Percentiles rank a stretch among this genome's conserved stretches.
phyloP scores from a whole-genome alignment of 306 rosid genomes.

The Ormosia semicastrata region DNA sequence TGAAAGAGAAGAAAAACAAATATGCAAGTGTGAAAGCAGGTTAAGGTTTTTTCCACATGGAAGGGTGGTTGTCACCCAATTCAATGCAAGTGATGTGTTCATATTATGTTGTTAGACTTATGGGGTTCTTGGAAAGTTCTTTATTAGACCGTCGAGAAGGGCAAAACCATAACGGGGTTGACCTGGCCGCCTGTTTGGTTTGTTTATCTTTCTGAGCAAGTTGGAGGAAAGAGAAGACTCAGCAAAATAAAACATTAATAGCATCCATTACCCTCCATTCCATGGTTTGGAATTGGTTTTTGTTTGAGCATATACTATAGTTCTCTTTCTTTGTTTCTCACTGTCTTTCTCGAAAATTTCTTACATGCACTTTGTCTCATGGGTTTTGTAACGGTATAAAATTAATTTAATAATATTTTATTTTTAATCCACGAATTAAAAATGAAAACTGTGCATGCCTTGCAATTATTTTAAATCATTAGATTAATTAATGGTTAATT shows the following conservation, averaged over 20 bases:
- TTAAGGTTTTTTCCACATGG: constrained; percentile 23
- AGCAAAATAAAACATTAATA: not conserved
- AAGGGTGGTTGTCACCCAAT: constrained; percentile 40
- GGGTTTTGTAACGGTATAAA: too few species aligned
- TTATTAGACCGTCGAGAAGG: constrained; percentile 35
- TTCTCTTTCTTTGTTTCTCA: too few species aligned
- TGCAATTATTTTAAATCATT: not conserved
- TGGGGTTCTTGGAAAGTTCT: constrained; percentile 35
- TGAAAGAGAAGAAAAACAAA: constrained; percentile 27
- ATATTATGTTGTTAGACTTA: too few species aligned
- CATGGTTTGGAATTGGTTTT: not conserved
- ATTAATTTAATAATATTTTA: too few species aligned
- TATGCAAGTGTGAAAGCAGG: constrained; percentile 44
- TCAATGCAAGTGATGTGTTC: not conserved
- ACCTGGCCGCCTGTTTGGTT: constrained; percentile 21
- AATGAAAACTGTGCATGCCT: not conserved
- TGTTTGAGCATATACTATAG: not conserved
- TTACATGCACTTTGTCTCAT: too few species aligned
- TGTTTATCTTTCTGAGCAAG: constrained; percentile 25
- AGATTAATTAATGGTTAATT: not conserved
- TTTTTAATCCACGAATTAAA: too few species aligned
- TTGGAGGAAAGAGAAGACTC: not conserved
- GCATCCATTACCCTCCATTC: not conserved
- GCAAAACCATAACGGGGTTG: constrained; percentile 36
- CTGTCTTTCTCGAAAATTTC: not conserved